phyloP scores from a whole-genome alignment of 2,329 filamentous ascomycete genomes.

The Hypoxylon sp. region DNA sequence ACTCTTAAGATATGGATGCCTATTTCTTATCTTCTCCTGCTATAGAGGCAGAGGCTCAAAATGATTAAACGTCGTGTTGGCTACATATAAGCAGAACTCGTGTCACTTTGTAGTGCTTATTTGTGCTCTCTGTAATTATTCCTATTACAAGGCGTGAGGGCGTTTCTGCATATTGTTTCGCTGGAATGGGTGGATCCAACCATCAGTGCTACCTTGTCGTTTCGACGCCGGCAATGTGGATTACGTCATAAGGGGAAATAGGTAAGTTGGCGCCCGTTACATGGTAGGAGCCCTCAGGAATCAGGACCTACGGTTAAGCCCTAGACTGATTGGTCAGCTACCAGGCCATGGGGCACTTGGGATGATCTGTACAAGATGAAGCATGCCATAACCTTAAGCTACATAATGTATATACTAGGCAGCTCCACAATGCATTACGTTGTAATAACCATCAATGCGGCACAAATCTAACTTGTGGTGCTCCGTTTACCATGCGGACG shows the following conservation, averaged over 20 bases:
- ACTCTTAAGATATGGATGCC: background rate
- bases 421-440: slow-evolving; percentile 10
- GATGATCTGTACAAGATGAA: background rate
- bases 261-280: slow-evolving; percentile 16
- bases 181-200: slow-evolving; percentile 17
- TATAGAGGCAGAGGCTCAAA: background rate
- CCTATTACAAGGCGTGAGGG: background rate
- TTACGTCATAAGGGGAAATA: slow-evolving; percentile 35
- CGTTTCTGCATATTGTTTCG: background rate
- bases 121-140: background rate
- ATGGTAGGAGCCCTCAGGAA: background rate
- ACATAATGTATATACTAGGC: background rate
- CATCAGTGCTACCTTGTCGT: slow-evolving; percentile 30
- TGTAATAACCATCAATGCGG: slow-evolving; percentile 20
- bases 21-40: background rate
- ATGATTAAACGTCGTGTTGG: background rate
- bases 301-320: background rate
- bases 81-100: background rate
- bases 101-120: background rate
- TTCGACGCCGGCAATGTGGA: slow-evolving; percentile 22
- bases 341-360: slow-evolving; percentile 6
- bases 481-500: slow-evolving; percentile 2
- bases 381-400: slow-evolving; percentile 18
- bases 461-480: slow-evolving; percentile 5
- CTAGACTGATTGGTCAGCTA: slow-evolving; percentile 29